Base-by-base conservation (phyloP, 257 asterid species). In the Solanum chaucha region DNA sequence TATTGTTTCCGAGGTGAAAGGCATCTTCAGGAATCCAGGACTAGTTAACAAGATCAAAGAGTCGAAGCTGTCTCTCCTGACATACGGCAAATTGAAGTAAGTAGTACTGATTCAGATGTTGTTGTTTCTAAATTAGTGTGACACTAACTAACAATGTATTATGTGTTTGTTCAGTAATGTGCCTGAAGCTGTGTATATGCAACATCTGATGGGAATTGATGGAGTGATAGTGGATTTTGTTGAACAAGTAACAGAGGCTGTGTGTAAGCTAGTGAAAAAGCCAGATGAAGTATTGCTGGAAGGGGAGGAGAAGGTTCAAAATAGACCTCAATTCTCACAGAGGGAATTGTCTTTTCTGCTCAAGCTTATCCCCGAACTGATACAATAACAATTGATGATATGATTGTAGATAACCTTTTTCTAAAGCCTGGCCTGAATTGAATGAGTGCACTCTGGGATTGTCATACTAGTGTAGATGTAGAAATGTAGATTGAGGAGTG, bases 201-300 rank as follows among this genome's bases (percentile, higher is more conserved):
- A 97, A 87, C 94, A 97, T 59, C 80, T 97, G 88, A 95, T 97
- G 99, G 98, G 99, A 5, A 86, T 97, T 2, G 99, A 97, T 4
- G 99, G 99, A 20, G 99, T 95, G 88, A 97, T 97, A 5, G 99
- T 96, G 4, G 99, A 97, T 90, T 86, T 95, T 64, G 98, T 97
- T 12, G 61, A 89, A 87, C 97, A 95, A 89, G 92, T 97, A 34
- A 87, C 98, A 7, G 96, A 89, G 20, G 94, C 93, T 0, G 96
- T 97, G 51, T 87, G 90, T 24, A 89, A 86, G 26, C 88, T 94
- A 95, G 83, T 92, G 91, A 91, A 89, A 88, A 91, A 93, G 75
- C 65, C 86, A 6, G 85, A 55, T 40, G 88, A 74, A 30, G 32
- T 65, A 14, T 28, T 87, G 58, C 13, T 81, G 87, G 90, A 85